A percentile compares a stretch with the other conserved stretches of the same genome.
Conservation (phyloP, 2,329 filamentous ascomycete genomes). For the Sporothrix mexicana region DNA sequence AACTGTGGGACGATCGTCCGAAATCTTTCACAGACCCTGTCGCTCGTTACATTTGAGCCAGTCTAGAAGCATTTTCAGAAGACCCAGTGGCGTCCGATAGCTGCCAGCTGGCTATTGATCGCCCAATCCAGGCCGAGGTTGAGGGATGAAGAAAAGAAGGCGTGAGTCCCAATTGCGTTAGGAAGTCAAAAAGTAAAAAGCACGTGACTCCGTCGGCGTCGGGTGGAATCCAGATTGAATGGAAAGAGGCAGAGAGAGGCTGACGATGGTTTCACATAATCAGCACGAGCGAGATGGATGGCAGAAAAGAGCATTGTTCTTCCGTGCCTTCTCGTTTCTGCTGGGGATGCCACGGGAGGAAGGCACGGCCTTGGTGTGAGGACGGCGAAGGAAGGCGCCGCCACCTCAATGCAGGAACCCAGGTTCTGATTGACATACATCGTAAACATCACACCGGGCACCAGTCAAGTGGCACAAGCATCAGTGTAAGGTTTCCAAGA, state of each 20-base stretch:
- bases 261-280: background rate
- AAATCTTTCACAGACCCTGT: background rate
- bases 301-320: background rate
- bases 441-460: background rate
- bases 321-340: background rate
- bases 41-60: background rate
- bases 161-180: background rate
- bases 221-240: background rate
- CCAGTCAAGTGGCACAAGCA: no score
- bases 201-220: conserved; percentile 23
- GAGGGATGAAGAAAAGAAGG: background rate
- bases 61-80: background rate
- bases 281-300: background rate
- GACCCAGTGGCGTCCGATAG: background rate
- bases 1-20: conserved; percentile 11
- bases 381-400: background rate
- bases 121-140: conserved; percentile 4
- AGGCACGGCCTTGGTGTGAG: background rate
- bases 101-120: background rate
- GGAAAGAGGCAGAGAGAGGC: background rate
- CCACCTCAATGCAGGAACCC: background rate
- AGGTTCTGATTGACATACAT: background rate
- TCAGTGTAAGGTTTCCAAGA: no score
- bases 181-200: background rate
- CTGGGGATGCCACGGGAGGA: background rate